Base-by-base conservation (phyloP, 2,329 filamentous ascomycete species). In the Thermomyces lanuginosus region DNA sequence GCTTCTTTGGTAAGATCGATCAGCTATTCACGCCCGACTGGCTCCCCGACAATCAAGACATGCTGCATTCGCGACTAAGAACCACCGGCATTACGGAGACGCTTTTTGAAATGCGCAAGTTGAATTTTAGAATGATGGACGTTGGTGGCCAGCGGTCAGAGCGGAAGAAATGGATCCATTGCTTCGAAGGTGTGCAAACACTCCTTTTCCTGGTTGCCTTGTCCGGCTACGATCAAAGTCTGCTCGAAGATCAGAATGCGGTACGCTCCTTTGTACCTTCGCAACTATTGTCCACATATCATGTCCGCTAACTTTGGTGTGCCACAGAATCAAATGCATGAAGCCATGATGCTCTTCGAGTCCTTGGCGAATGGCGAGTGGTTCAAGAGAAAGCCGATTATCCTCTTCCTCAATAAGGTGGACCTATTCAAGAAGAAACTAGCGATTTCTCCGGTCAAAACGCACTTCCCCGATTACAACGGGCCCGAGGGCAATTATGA, bases 21-120 rank as follows among this genome's bases (percentile, higher is more conserved):
- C 70, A 78, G 26, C 61, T 86, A 31, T 84, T 81, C 62, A 63
- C 64, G 24, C 71, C 69, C 40, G 71, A 74, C 39, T 95, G 89
- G 58, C 63, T 92, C 11, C 89, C 89, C 9, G 81, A 78, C 46
- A 83, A 95, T 51, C 86, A 95, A 56, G 86, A 95, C 57, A 77
- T 95, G 41, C 66, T 95, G 27, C 80, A 86, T 41, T 89, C 84
- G 27, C 71, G 86, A 50, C 57, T 95, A 52, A 70, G 83, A 43
- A 95, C 86, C 10, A 95, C 89, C 2, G 86, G 86, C 42, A 95
- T 95, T 43, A 93, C 81, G 26, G 86, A 95, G 55, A 92, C 84
- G 2, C 69, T 86, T 36, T 95, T 95, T 53, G 82, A 92, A 51
- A 67, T 92, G 8, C 83, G 83, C 34, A 76, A 86, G 45, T 68